Evolutionary conservation across 306 rosid genomes (phyloP), one percentile per base, ranked within the genome.

Genomic region (Argentina anserina): DNA sequence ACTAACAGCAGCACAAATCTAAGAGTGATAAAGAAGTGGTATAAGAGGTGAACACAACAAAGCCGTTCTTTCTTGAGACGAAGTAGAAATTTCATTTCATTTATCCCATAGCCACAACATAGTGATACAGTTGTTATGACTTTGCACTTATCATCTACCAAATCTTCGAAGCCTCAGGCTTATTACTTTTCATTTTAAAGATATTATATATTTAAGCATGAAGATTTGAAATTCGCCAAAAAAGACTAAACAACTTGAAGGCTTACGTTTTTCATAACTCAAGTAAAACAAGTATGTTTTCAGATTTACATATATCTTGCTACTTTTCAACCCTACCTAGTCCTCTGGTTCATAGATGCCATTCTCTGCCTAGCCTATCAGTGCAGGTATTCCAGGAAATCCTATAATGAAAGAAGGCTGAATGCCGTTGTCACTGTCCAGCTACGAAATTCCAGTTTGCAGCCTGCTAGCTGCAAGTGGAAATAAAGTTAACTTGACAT

Each of bases 271-370:
- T 34, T 14, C 33, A 23, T 39, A 39, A 60, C 42, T 58, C 58
- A 23, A 71, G 56, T 58, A 72, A 56, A 61, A 34, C 28, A 74
- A 53, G 45, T 49, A 46, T 31, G 43, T 46, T 33, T 15, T 55
- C 15, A 41, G 23, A 9, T 18, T 7, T 49, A 70, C 65, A 39
- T 37, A 11, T 61, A 5, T 36, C 18, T 20, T 43, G 49, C 49
- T 45, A 1, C 62, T 56, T 67, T 55, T 14, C 33, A 25, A 20
- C 28, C 23, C 4, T 33, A 61, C 23, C 64, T 23, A n/a, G 20
- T 21, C 74, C 7, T 21, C 55, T 34, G 40, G 36, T 37, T 13
- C 63, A 20, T 31, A 23, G 8, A 40, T 1, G 18, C 34, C 33
- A 20, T 12, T 56, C 23, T 41, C 37, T 46, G 60, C 41, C 61